Evolutionary conservation across 768 basidiomycete genomes (phyloP).

Genomic region (Cyathus striatus): DNA sequence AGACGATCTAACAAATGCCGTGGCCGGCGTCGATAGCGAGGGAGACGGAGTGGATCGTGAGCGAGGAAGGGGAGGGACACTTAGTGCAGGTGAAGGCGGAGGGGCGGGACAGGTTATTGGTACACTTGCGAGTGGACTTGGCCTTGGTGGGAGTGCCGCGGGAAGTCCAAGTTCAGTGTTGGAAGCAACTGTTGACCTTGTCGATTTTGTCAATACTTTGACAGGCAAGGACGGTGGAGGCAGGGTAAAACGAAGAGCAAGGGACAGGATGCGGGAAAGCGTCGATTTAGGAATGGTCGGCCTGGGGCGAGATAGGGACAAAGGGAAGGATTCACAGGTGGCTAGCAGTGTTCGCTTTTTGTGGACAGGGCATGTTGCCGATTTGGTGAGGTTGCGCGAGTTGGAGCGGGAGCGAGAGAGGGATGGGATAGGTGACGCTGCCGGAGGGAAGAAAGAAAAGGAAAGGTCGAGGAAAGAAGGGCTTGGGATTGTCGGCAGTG

Average conservation of each 20-base stretch:
- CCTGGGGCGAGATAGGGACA: constrained; percentile 19
- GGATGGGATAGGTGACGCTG: constrained; percentile 4
- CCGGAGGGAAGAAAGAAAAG: constrained; percentile 7
- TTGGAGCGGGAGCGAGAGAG: constrained; percentile 20
- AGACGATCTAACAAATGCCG: constrained; percentile 39
- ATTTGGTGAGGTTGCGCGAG: constrained; percentile 32
- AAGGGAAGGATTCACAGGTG: constrained; percentile 25
- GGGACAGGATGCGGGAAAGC: constrained; percentile 25
- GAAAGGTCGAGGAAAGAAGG: constrained; percentile 12
- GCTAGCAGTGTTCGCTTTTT: constrained; percentile 32
- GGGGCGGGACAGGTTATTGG: constrained; percentile 26
- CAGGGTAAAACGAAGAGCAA: background rate
- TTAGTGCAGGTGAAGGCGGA: constrained; percentile 15
- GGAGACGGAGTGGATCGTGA: constrained; percentile 7
- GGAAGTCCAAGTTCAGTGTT: constrained; percentile 36
- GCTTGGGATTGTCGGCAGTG: constrained; percentile 24
- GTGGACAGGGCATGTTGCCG: constrained; percentile 38
- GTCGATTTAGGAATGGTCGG: constrained; percentile 44
- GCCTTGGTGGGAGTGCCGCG: constrained; percentile 24
- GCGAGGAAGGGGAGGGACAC: constrained; percentile 13
- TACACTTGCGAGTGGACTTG: constrained; percentile 33
- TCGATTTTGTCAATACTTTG: constrained; percentile 41
- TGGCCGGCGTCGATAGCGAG: constrained; percentile 22
- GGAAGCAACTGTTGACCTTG: constrained; percentile 47
- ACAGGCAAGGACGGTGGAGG: constrained; percentile 13